A percentile compares a stretch with the other conserved stretches of the same genome.
These are phyloP conservation scores for Leishmania arabica DNA, from an alignment of 208 protist genomes.

Conservation along the genomic window DNA sequence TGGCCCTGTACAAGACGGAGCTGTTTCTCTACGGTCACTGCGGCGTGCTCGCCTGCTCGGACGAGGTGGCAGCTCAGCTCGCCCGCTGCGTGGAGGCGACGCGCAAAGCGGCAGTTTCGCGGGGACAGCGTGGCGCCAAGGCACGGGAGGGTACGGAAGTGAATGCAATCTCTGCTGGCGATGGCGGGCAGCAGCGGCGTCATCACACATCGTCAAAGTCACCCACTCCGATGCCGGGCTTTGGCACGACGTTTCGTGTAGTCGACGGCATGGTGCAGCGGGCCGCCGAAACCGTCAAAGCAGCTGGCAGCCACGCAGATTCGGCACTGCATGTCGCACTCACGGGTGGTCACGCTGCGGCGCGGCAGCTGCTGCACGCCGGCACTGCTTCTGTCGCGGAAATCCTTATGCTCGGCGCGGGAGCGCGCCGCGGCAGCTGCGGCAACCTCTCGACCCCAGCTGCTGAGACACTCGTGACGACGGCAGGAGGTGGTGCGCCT, in stretches of 20 bases:
- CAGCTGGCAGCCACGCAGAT: conserved; percentile 36
- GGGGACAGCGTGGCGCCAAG: neutral
- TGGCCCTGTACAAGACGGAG: conserved; percentile 75
- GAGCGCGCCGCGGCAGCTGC: neutral
- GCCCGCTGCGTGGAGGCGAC: neutral
- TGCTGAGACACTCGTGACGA: neutral
- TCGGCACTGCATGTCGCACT: conserved; percentile 34
- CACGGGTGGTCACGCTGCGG: conserved; percentile 28
- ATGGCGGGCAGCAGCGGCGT: neutral
- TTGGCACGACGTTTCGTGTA: conserved; percentile 36
- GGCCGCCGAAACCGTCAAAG: conserved; percentile 37
- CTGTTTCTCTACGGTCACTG: conserved; percentile 53
- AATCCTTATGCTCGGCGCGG: neutral
- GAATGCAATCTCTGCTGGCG: neutral
- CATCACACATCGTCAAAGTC: neutral
- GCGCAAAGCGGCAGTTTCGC: neutral
- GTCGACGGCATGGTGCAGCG: conserved; percentile 44
- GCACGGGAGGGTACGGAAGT: neutral
- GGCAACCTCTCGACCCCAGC: neutral
- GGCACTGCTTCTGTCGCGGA: conserved; percentile 10
- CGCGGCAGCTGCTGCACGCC: conserved; percentile 26
- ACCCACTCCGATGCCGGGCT: conserved; percentile 16
- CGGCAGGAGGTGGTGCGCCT: neutral
- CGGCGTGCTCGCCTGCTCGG: conserved; percentile 52
- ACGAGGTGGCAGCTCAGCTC: conserved; percentile 25